Conservation (phyloP, 345 rosid genomes). For the Moricandia moricandioides region DNA sequence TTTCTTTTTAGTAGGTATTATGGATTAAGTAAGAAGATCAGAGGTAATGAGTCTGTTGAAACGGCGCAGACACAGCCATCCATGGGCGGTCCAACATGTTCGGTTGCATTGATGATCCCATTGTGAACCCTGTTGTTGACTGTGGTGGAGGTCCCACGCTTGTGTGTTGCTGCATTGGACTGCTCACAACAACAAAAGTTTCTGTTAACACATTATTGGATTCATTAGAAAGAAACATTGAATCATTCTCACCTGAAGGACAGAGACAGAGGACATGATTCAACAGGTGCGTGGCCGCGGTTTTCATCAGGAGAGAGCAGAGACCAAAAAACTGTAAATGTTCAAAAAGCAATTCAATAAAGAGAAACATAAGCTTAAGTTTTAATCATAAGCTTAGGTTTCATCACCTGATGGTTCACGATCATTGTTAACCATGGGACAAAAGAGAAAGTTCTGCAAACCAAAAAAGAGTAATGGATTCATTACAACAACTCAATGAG, state of each 20-base stretch:
- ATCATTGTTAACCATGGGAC: constrained; percentile 54
- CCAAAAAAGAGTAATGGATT: neutral
- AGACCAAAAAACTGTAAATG: constrained; percentile 73
- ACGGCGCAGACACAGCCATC: constrained; percentile 59
- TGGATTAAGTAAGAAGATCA: constrained; percentile 34
- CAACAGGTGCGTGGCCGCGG: constrained; percentile 52
- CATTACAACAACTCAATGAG: neutral
- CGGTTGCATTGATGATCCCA: constrained; percentile 59
- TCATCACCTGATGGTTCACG: constrained; percentile 65
- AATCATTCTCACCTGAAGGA: constrained; percentile 63
- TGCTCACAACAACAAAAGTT: constrained; percentile 28
- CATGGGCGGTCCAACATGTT: constrained; percentile 59
- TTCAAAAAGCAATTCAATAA: neutral
- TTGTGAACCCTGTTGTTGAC: constrained; percentile 58
- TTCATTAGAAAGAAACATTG: neutral
- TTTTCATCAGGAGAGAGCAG: constrained; percentile 64
- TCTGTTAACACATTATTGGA: neutral
- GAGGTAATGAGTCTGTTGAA: constrained; percentile 53
- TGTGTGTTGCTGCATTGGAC: constrained; percentile 63
- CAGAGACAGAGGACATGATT: constrained; percentile 65
- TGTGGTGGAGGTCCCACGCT: constrained; percentile 62
- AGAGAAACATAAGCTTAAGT: neutral
- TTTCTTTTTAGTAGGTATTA: constrained; percentile 11
- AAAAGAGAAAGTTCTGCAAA: constrained; percentile 67
- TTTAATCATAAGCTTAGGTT: neutral